These are phyloP conservation scores for Trichoderma sp. DNA, from an alignment of 2,329 filamentous ascomycete species.

Conservation along the genomic window DNA sequence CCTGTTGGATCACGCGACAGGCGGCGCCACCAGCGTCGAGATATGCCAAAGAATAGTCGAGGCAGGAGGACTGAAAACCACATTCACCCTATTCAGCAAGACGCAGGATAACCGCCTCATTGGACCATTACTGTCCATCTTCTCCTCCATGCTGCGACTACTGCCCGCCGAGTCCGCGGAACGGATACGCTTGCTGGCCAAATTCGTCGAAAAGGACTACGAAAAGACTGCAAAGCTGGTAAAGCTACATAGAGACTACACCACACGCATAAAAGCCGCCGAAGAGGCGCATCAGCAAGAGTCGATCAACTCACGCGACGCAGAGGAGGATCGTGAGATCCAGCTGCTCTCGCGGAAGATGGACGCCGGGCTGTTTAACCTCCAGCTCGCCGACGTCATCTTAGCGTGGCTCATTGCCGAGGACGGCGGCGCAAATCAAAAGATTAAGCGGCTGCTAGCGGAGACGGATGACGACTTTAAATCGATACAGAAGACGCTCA, in stretches of 20 bases:
- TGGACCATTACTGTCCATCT: constrained; percentile 83
- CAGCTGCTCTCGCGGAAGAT: constrained; percentile 76
- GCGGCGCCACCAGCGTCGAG: constrained; percentile 48
- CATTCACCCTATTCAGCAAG: constrained; percentile 89
- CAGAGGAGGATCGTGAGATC: constrained; percentile 57
- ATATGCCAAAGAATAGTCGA: constrained; percentile 80
- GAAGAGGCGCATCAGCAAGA: constrained; percentile 51
- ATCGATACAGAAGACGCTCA: constrained; percentile 66
- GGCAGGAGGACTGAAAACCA: constrained; percentile 77
- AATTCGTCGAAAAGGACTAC: constrained; percentile 94
- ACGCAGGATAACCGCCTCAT: constrained; percentile 67
- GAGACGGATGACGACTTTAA: constrained; percentile 67
- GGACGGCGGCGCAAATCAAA: constrained; percentile 71
- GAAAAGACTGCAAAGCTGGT: constrained; percentile 78
- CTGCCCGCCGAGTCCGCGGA: constrained; percentile 76
- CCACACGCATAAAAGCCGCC: constrained; percentile 57
- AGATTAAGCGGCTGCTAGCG: constrained; percentile 63
- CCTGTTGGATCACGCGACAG: constrained; percentile 79
- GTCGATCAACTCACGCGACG: constrained; percentile 27
- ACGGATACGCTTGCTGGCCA: constrained; percentile 82
- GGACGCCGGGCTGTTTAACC: constrained; percentile 79
- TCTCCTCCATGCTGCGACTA: constrained; percentile 77
- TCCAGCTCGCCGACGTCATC: constrained; percentile 82
- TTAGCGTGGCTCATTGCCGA: constrained; percentile 91
- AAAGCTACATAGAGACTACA: constrained; percentile 70